phyloP scores from a whole-genome alignment of 2,329 filamentous ascomycete genomes.

The Geosmithia putterillii region DNA sequence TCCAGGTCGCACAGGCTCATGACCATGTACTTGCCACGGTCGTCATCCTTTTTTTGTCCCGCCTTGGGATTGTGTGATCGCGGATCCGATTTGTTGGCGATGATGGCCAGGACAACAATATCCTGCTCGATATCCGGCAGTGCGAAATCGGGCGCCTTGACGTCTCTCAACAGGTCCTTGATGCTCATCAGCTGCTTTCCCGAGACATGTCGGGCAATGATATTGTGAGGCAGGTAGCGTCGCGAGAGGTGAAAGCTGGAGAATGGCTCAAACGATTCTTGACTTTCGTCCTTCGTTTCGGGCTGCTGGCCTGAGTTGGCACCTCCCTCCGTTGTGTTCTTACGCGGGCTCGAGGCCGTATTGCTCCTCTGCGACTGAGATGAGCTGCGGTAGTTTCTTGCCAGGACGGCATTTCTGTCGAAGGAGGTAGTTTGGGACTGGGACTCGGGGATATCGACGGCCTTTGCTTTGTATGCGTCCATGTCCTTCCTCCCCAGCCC shows the following conservation, averaged over 20 bases:
- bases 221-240: constrained; percentile 69
- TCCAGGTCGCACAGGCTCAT: constrained; percentile 78
- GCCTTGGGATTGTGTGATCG: constrained; percentile 44
- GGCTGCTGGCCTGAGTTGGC: constrained; percentile 1
- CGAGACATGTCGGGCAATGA: constrained; percentile 64
- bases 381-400: constrained; percentile 10
- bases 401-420: constrained; percentile 50
- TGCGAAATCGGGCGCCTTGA: constrained; percentile 74
- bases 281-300: constrained; percentile 6
- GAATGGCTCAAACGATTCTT: constrained; percentile 59
- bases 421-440: constrained; percentile 38
- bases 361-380: constrained; percentile 26
- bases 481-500: constrained; percentile 44
- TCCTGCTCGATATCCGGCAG: constrained; percentile 77
- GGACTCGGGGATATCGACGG: constrained; percentile 38
- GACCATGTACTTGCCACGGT: constrained; percentile 82
- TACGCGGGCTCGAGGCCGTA: constrained; percentile 22
- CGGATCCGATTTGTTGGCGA: constrained; percentile 81
- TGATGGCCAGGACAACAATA: constrained; percentile 77
- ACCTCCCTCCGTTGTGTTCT: not conserved
- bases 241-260: constrained; percentile 75
- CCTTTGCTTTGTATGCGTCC: constrained; percentile 45
- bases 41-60: constrained; percentile 31
- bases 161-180: constrained; percentile 65
- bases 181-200: constrained; percentile 68